Percentiles rank a stretch among this genome's conserved stretches.
These are phyloP conservation scores for Paspalum notatum DNA, from an alignment of 176 grass and related monocot species.

Conservation along the genomic window DNA sequence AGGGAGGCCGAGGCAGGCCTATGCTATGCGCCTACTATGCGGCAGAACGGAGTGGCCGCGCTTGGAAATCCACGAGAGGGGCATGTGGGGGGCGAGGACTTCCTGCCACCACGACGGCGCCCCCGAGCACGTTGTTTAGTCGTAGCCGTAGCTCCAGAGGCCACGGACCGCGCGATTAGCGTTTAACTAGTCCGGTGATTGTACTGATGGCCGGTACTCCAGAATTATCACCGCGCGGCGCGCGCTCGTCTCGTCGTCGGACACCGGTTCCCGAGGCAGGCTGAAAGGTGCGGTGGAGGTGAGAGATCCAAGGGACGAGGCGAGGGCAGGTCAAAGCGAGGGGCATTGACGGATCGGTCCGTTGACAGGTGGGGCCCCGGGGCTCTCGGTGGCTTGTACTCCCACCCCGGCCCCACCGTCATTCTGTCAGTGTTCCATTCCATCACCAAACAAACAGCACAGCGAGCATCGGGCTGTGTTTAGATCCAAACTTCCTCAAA, in stretches of 20 bases:
- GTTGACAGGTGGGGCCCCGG: not conserved
- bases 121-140: constrained; percentile 32
- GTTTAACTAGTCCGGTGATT: not conserved
- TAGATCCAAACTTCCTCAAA: no score
- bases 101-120: constrained; percentile 26
- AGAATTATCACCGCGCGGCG: not conserved
- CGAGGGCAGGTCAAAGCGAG: constrained; percentile 33
- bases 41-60: not conserved
- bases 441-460: not conserved
- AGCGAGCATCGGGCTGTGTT: no score
- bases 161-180: not conserved
- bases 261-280: constrained; percentile 22
- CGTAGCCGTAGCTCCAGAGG: not conserved
- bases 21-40: not conserved
- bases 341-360: constrained; percentile 33
- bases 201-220: not conserved
- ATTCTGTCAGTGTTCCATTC: not conserved
- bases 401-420: not conserved
- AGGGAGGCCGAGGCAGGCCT: not conserved
- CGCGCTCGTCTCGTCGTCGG: no score
- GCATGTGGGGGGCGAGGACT: constrained; percentile 22
- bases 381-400: not conserved
- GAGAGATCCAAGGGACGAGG: not conserved
- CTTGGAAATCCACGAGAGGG: constrained; percentile 16
- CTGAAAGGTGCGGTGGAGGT: not conserved